Base-by-base conservation (phyloP, 192 early-diverging fungal genomes). In the Diversispora eburnea region DNA sequence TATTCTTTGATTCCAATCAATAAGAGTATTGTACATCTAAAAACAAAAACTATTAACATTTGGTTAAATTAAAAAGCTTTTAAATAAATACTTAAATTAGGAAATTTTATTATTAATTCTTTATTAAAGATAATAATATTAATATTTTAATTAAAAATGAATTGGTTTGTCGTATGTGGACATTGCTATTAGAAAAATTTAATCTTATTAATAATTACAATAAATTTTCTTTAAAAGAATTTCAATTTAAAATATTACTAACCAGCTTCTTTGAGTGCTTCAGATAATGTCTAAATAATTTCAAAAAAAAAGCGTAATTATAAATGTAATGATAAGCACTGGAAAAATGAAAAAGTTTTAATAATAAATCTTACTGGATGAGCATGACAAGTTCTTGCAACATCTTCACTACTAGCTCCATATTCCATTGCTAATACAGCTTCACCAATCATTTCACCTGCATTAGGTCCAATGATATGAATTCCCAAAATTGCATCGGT, bases 371-470 rank as follows among this genome's bases (percentile, higher is more conserved):
- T 79, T 70, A 84, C 82, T 17, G 95, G 95, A 80, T 98, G 95
- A 48, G 95, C 97, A 81, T 99, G 95, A 84, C 92, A 95, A 51
- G 95, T 98, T 74, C 97, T 91, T 25, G 94, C 97, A 84, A 99
- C 90, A 81, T 99, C 97, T 84, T 99, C 97, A 67, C 91, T 89
- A 57, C 93, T 95, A n/a, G 95, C 97, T 74, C 95, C 95, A 80
- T 99, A 99, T 82, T 99, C 97, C 85, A 99, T 91, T 67, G 95
- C 97, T 56, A 99, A 83, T 60, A 92, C 94, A 69, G 93, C 95
- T 86, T 99, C 97, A 71, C 93, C 94, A 80, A 99, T 97, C 95
- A 99, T 95, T 83, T 99, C 97, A 79, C 97, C 97, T 71, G 97
- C 97, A 82, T 94, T 95, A 66, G 95, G 93, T 56, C 96, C 96